Conservation (phyloP, 345 rosid species). For the Populus simonii region DNA sequence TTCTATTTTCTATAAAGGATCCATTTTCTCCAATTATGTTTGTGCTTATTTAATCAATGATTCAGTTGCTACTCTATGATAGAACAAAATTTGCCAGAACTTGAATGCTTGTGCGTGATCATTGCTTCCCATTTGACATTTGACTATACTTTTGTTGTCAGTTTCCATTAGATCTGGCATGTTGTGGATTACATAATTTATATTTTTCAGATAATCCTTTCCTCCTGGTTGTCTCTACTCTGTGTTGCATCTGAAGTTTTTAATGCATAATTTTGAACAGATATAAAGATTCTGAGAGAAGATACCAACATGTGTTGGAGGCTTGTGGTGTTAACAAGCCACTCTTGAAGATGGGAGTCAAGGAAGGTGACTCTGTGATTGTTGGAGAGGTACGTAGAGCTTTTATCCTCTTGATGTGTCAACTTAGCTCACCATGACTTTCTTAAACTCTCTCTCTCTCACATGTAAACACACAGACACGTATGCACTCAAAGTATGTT, state of each 20-base stretch:
- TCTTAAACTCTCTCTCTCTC: background rate
- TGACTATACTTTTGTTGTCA: background rate
- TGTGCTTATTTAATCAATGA: background rate
- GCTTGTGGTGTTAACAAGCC: conserved; percentile 85
- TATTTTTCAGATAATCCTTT: background rate
- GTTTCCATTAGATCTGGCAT: background rate
- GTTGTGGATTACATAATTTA: background rate
- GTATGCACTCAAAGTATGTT: too few species aligned
- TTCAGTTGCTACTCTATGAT: background rate
- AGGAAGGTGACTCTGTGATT: conserved; percentile 89
- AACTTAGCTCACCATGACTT: background rate
- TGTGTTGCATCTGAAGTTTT: background rate
- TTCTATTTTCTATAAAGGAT: background rate
- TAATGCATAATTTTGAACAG: conserved; percentile 40
- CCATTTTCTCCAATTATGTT: background rate
- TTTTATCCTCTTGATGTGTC: background rate
- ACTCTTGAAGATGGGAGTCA: conserved; percentile 71
- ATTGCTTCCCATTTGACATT: background rate
- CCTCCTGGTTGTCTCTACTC: background rate
- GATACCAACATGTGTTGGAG: conserved; percentile 83
- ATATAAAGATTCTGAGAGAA: conserved; percentile 77
- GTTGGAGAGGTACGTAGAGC: conserved; percentile 72
- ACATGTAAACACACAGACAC: too few species aligned
- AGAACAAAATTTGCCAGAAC: background rate
- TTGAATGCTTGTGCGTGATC: background rate